Percentiles rank a stretch among this genome's conserved stretches.
phyloP scores from a whole-genome alignment of 2,329 filamentous ascomycete species.

The Botryotinia narcissicola region DNA sequence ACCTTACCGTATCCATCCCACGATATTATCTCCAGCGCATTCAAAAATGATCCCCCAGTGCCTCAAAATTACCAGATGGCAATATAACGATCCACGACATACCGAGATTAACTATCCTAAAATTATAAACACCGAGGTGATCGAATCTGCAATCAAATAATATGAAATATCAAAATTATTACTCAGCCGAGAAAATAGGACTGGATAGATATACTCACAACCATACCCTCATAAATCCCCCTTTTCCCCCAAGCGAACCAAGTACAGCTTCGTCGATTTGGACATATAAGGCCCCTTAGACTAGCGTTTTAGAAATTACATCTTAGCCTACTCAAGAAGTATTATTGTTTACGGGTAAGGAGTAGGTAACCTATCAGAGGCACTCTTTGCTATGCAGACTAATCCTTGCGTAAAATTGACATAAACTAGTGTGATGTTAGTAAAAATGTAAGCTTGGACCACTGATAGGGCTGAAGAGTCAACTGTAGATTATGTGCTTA shows the following conservation, averaged over 20 bases:
- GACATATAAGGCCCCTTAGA: neutral
- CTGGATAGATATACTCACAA: neutral
- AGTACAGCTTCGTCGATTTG: accelerated
- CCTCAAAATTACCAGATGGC: accelerated
- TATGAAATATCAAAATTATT: neutral
- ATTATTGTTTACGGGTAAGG: neutral
- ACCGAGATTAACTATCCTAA: neutral
- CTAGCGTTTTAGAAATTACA: neutral
- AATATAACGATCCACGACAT: neutral
- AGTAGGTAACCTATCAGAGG: neutral
- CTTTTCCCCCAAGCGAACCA: neutral
- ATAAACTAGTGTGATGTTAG: neutral
- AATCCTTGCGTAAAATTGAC: neutral
- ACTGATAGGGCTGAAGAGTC: neutral
- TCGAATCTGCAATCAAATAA: neutral
- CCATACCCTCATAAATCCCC: accelerated
- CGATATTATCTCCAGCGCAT: accelerated
- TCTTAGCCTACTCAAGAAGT: neutral
- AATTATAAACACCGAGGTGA: accelerated
- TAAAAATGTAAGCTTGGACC: neutral
- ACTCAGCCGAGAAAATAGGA: accelerated
- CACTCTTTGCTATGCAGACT: neutral
- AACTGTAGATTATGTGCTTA: neutral
- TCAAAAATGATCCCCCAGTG: neutral
- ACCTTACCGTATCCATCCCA: neutral